Percentiles rank a stretch among this genome's conserved stretches.
These are phyloP conservation scores for Pyrenochaeta sp. DNA, from an alignment of 2,329 filamentous ascomycete species.

Conservation along the genomic window DNA sequence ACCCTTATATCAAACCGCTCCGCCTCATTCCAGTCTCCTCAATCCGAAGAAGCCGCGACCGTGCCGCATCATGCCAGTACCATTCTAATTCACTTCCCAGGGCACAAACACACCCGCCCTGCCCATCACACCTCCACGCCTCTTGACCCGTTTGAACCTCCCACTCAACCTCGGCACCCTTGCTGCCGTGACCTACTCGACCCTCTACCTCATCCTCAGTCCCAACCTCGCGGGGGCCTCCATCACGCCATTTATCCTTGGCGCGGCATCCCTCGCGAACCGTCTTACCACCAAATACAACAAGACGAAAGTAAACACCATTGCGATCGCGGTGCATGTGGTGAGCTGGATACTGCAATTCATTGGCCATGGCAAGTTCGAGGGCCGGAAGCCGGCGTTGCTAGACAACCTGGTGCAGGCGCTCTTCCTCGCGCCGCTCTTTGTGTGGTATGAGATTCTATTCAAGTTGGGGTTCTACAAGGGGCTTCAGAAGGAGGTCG, in stretches of 20 bases:
- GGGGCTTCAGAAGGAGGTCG: slow-evolving; percentile 57
- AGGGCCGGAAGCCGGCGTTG: slow-evolving; percentile 85
- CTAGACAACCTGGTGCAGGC: slow-evolving; percentile 92
- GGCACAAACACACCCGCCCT: slow-evolving; percentile 63
- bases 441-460: slow-evolving; percentile 93
- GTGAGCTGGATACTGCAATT: slow-evolving; percentile 89
- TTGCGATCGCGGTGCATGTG: slow-evolving; percentile 73
- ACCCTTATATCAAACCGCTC: not conserved
- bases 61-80: no score
- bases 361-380: slow-evolving; percentile 86
- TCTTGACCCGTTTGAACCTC: slow-evolving; percentile 47
- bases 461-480: slow-evolving; percentile 87
- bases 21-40: not conserved
- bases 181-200: slow-evolving; percentile 69
- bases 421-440: slow-evolving; percentile 89
- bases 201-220: slow-evolving; percentile 90
- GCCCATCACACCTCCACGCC: slow-evolving; percentile 45
- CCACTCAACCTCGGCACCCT: slow-evolving; percentile 57
- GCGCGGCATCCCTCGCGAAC: slow-evolving; percentile 76
- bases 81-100: slow-evolving; percentile 43
- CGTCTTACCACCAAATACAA: slow-evolving; percentile 68
- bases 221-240: slow-evolving; percentile 80
- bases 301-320: slow-evolving; percentile 64
- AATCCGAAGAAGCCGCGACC: no score
- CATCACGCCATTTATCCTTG: slow-evolving; percentile 77